Evolutionary conservation across 805 yeast species (phyloP).

Genomic region (Ogataea paraovalis): DNA sequence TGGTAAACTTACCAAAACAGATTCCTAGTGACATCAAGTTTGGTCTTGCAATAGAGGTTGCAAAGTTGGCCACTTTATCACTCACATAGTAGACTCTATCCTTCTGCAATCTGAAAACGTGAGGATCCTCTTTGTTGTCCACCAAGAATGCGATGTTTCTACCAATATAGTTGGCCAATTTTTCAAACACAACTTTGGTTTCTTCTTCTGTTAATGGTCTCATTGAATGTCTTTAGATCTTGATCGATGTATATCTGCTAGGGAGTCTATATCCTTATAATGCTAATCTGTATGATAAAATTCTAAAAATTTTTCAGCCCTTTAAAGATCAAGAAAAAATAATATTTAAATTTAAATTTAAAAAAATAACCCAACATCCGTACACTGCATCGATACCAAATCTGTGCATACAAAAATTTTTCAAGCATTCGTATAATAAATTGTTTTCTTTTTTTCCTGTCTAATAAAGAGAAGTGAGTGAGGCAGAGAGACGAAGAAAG

Average conservation of each 20-base stretch:
- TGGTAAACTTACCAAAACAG: slow-evolving; percentile 95
- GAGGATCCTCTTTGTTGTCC: slow-evolving; percentile 82
- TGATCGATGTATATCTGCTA: no score
- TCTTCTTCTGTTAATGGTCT: slow-evolving; percentile 96
- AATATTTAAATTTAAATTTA: neutral
- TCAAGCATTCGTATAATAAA: neutral
- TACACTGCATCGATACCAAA: neutral
- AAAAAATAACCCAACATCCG: neutral
- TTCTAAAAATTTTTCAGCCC: slow-evolving; percentile 3
- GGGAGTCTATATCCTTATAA: no score
- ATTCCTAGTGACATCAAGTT: slow-evolving; percentile 90
- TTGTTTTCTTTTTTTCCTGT: neutral
- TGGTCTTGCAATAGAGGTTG: slow-evolving; percentile 85
- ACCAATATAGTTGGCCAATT: slow-evolving; percentile 95
- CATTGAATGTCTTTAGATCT: no score
- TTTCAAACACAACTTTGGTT: slow-evolving; percentile 92
- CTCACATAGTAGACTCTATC: slow-evolving; percentile 93
- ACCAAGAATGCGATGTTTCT: slow-evolving; percentile 85
- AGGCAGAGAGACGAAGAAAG: no score
- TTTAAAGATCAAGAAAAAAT: neutral
- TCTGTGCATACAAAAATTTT: neutral
- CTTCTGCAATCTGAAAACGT: slow-evolving; percentile 92
- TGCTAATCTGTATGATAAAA: neutral
- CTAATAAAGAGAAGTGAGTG: neutral
- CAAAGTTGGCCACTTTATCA: slow-evolving; percentile 76